These are phyloP conservation scores for Coriaria nepalensis DNA, from an alignment of 306 rosid genomes.

Conservation along the genomic window DNA sequence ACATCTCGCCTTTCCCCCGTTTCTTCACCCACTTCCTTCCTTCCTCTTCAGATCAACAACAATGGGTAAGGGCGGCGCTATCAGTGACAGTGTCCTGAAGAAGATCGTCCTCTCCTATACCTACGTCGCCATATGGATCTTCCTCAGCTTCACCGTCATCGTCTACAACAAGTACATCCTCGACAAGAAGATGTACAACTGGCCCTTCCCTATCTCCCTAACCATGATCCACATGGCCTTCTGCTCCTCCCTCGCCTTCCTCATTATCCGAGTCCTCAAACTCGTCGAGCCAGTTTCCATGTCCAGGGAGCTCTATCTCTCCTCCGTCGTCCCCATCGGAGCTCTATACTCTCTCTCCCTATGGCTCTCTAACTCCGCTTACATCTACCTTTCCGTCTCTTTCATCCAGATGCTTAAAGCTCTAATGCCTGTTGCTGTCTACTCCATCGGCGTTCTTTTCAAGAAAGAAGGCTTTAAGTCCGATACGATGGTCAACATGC, in stretches of 20 bases:
- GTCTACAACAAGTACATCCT: conserved; percentile 93
- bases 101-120: conserved; percentile 73
- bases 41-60: not conserved
- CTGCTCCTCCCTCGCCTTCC: conserved; percentile 62
- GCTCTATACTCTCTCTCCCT: conserved; percentile 71
- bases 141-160: conserved; percentile 75
- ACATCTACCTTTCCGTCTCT: conserved; percentile 81
- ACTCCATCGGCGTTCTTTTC: conserved; percentile 62
- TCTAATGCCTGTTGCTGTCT: conserved; percentile 88
- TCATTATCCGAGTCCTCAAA: conserved; percentile 49
- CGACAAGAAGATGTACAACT: conserved; percentile 85
- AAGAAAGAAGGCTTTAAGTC: conserved; percentile 45
- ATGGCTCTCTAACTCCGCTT: conserved; percentile 89
- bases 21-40: conserved; percentile 1
- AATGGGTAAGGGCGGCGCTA: conserved; percentile 70
- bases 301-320: conserved; percentile 53
- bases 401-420: conserved; percentile 92
- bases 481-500: conserved; percentile 70
- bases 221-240: conserved; percentile 94
- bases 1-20: too few species aligned
- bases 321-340: conserved; percentile 84
- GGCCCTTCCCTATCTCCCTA: conserved; percentile 82
- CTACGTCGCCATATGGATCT: conserved; percentile 81
- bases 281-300: conserved; percentile 66
- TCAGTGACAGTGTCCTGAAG: conserved; percentile 64